Base-by-base conservation (phyloP, 257 asterid genomes). In the Mentha longifolia region DNA sequence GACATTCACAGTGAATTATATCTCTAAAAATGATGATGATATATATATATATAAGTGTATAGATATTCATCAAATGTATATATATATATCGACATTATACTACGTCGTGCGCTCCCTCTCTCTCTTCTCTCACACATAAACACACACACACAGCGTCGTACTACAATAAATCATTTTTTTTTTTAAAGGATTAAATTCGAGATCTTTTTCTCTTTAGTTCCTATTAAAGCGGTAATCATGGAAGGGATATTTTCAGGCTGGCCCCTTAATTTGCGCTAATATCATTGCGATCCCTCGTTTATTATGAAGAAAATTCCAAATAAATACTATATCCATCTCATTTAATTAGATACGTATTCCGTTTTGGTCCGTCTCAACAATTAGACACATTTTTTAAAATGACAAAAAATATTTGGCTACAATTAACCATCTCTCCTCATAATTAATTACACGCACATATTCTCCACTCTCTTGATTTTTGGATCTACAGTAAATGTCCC, bases 161-260 rank as follows among this genome's bases (percentile, higher is more conserved):
- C 66, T 35, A 3, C 8, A 63, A 54, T 68, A 72, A 66, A 66
- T 28, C 31, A 52, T 70, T 67, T 67, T 61, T 30, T n/a, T n/a
- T 22, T 22, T 22, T 28, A 28, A 28, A 28, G 31, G 31, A 28
- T 22, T n/a, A n/a, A n/a, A n/a, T n/a, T n/a, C n/a, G n/a, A 13
- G 50, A 33, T 33, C 37, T 33, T 33, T 33, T 33, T 33, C 15
- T 50, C 19, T 64, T 37, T 51, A 11, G 15, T 35, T 15, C 6
- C 3, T 11, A 9, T 74, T 20, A 78, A 74, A 62, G 59, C 67
- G 59, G 13, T 67, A 75, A 79, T 67, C 69, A 71, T 63, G 60
- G 56, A 70, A 30, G 28, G 39, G 8, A 16, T 6, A 19, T 31
- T 80, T 55, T 64, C 31, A 4, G 12, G 63, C 39, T 17, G 78